Conservation (phyloP, 352 stramenopile genomes). For the Pythium aristosporum region DNA sequence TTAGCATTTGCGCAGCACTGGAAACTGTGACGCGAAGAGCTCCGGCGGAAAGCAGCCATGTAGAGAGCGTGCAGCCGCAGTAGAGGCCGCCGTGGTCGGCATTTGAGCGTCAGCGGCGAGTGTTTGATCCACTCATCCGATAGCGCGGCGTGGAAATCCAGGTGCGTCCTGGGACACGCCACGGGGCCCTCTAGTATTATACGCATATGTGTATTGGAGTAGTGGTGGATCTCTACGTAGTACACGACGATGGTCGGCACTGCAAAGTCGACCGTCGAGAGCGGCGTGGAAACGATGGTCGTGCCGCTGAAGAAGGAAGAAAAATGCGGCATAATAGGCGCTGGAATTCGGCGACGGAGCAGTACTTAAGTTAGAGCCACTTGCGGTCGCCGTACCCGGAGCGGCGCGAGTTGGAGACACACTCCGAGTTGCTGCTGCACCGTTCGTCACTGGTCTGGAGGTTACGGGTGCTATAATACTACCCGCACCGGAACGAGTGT, state of each 20-base stretch:
- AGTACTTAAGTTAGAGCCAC: conserved; percentile 8
- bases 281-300: conserved; percentile 82
- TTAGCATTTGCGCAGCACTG: too few relatives aligned
- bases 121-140: neutral
- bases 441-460: conserved; percentile 6
- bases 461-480: neutral
- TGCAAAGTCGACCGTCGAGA: conserved; percentile 90
- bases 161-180: neutral
- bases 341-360: conserved; percentile 26
- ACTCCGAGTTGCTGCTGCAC: conserved; percentile 34
- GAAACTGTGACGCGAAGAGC: too few relatives aligned
- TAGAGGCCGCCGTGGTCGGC: neutral
- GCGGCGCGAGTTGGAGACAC: conserved; percentile 37
- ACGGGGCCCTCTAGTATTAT: neutral
- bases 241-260: conserved; percentile 96
- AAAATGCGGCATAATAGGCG: conserved; percentile 44
- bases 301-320: conserved; percentile 86
- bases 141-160: neutral
- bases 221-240: conserved; percentile 82
- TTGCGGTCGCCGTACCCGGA: neutral
- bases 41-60: too few relatives aligned
- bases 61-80: too few relatives aligned
- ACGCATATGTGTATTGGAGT: neutral
- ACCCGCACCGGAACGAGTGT: conserved; percentile 37
- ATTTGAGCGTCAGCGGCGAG: too few relatives aligned